phyloP scores from a whole-genome alignment of 2,329 filamentous ascomycete species.

The Clathrospora elynae region DNA sequence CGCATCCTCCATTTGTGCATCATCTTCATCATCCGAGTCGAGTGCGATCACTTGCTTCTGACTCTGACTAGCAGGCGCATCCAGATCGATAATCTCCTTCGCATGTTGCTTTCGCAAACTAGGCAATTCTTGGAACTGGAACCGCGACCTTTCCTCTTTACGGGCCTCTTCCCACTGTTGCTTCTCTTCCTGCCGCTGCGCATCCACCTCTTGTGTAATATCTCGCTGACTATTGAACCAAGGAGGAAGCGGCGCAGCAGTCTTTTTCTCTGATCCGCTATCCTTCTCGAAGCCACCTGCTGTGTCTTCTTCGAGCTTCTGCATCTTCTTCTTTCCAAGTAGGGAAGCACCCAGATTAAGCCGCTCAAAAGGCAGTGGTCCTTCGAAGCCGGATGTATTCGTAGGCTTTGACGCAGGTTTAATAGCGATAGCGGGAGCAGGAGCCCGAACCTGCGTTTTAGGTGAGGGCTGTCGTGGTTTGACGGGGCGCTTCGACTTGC shows the following conservation, averaged over 20 bases:
- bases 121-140: constrained; percentile 68
- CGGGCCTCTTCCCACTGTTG: constrained; percentile 61
- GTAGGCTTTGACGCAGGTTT: constrained; percentile 53
- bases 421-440: constrained; percentile 11
- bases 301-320: constrained; percentile 58
- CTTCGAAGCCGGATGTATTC: constrained; percentile 68
- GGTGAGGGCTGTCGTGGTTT: constrained; percentile 39
- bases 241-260: constrained; percentile 69
- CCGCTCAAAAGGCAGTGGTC: constrained; percentile 87
- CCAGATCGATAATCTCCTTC: constrained; percentile 55
- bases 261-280: constrained; percentile 48
- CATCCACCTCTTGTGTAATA: constrained; percentile 60
- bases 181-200: constrained; percentile 51
- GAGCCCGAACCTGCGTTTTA: constrained; percentile 25
- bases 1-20: constrained; percentile 42
- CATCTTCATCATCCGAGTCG: constrained; percentile 63
- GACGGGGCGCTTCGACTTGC: constrained; percentile 54
- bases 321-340: constrained; percentile 58
- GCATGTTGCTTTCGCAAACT: constrained; percentile 62
- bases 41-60: constrained; percentile 64
- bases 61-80: constrained; percentile 50
- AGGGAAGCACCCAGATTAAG: constrained; percentile 70
- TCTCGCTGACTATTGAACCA: constrained; percentile 69
- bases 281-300: constrained; percentile 70
- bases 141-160: constrained; percentile 61